Evolutionary conservation across 495 filamentous ascomycete genomes (phyloP), one percentile per base, ranked within the genome.

Genomic region (Aspergillus leporis): DNA sequence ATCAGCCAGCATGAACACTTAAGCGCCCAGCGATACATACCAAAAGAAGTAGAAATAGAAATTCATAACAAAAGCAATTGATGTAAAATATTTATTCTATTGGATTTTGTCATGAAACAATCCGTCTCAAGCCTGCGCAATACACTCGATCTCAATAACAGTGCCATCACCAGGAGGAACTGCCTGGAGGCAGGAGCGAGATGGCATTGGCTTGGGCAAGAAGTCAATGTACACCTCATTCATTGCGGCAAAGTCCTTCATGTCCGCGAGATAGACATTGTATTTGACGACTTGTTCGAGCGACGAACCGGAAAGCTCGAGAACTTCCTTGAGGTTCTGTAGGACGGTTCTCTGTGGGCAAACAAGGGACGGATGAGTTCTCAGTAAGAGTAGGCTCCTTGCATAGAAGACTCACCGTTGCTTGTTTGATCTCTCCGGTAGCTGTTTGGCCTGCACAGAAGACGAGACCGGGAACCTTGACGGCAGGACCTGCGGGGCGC

Each of bases 221-320:
- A 75, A 74, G 51, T 71, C 66, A 58, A 71, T 69, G 58, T 85
- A 87, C 0, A 74, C 81, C 55, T 76, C 74, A 61, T 86, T 89
- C 82, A 90, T 84, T 43, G 83, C 81, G 1, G 77, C 78, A 53
- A 90, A 91, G 62, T 88, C 81, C 55, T 82, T 81, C 87, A 91
- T 90, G 52, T 81, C 82, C 12, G 83, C 79, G 25, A 91, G 73
- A 72, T 87, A 91, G 56, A 89, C 83, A 59, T 83, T 87, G 68
- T 83, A 82, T 66, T 90, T 89, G 57, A 90, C 81, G 5, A 89
- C 87, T 58, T 86, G 83, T 52, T 79, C 73, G 16, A 89, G 70
- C 18, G 72, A 75, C 16, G 83, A 86, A 14, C 84, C 84, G 2
- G 86, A 81, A 18, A 83, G 84, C 58, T 83, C 78, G 36, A 91